Evolutionary conservation across 257 asterid genomes (phyloP).

Genomic region (Coffea eugenioides): DNA sequence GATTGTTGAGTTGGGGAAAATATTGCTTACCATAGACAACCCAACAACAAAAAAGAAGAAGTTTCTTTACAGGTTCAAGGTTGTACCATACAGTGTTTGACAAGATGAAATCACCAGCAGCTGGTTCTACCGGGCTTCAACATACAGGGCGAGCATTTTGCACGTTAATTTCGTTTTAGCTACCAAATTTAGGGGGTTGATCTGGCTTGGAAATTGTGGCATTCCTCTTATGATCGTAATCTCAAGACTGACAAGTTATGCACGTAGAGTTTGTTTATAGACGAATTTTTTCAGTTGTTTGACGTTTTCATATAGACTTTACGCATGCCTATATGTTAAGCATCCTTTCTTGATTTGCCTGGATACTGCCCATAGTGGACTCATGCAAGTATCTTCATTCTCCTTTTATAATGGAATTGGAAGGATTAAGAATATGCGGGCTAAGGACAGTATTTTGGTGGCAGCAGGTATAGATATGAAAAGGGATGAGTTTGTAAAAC

Average conservation of each 20-base stretch:
- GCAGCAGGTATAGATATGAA: neutral
- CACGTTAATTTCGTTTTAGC: neutral
- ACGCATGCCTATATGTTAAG: neutral
- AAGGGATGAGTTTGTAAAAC: constrained; percentile 1
- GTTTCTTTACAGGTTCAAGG: constrained; percentile 80
- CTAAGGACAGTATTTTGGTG: neutral
- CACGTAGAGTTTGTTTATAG: neutral
- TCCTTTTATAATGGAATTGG: neutral
- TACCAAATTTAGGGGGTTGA: neutral
- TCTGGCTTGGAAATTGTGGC: neutral
- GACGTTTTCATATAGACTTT: neutral
- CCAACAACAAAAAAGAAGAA: constrained; percentile 76
- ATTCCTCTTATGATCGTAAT: neutral
- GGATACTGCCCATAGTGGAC: neutral
- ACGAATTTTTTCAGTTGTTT: neutral
- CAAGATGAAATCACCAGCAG: neutral
- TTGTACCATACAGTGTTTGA: constrained; percentile 40
- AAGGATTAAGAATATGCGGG: neutral
- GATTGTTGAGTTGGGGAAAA: constrained; percentile 70
- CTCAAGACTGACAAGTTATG: neutral
- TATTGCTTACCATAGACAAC: constrained; percentile 72
- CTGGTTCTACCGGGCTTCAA: neutral
- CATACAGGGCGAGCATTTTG: neutral
- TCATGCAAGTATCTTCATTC: neutral
- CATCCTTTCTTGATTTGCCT: constrained; percentile 1